Evolutionary conservation across 1,139 yeast species (phyloP).

Genomic region (Yamadazyma buinensis): DNA sequence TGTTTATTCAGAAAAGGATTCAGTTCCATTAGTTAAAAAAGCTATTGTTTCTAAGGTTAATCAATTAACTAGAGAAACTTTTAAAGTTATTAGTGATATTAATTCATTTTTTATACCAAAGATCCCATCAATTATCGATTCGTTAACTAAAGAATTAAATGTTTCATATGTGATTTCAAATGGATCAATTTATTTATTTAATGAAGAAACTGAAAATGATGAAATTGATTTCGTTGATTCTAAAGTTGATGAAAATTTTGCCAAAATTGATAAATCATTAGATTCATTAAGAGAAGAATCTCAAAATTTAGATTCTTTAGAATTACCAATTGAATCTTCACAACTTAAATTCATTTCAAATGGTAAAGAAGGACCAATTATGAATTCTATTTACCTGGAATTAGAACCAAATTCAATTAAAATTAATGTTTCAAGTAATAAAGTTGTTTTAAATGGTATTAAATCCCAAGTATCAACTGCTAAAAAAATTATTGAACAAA

Average conservation of each 20-base stretch:
- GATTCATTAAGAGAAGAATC: conserved; percentile 59
- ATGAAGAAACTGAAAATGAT: conserved; percentile 11
- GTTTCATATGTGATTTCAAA: conserved; percentile 58
- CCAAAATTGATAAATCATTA: conserved; percentile 47
- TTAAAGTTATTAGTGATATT: conserved; percentile 59
- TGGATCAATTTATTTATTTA: conserved; percentile 38
- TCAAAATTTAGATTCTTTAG: conserved; percentile 47
- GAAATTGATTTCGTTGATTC: conserved; percentile 34
- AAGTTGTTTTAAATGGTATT: conserved; percentile 62
- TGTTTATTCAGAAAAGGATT: conserved; percentile 31
- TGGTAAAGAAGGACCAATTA: conserved; percentile 58
- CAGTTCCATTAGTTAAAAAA: conserved; percentile 49
- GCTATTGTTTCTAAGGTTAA: conserved; percentile 72
- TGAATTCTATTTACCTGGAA: conserved; percentile 44
- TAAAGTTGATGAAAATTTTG: conserved; percentile 28
- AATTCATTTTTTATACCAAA: conserved; percentile 62
- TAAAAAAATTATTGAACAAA: conserved; percentile 48
- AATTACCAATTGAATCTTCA: conserved; percentile 48
- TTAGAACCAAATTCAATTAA: conserved; percentile 38
- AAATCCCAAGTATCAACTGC: conserved; percentile 53
- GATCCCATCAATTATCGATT: conserved; percentile 42
- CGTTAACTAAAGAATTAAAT: conserved; percentile 45
- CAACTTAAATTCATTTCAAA: conserved; percentile 52
- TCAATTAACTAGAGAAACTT: conserved; percentile 63
- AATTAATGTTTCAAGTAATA: conserved; percentile 44